Percentiles rank a stretch among this genome's conserved stretches.
Evolutionary conservation across 2,329 filamentous ascomycete species (phyloP).

Genomic region (Fusarium oxysporum): DNA sequence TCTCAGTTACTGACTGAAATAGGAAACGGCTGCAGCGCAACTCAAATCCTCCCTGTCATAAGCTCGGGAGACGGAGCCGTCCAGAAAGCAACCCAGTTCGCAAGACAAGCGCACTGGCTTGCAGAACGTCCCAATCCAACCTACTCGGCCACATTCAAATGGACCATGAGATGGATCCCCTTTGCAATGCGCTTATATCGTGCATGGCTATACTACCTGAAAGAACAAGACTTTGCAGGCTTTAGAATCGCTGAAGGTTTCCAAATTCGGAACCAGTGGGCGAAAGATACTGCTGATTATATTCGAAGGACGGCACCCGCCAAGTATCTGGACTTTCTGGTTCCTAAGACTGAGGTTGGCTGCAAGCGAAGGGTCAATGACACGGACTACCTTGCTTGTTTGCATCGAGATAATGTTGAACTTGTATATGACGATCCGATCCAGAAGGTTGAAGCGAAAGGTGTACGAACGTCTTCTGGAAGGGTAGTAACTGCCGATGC

Average conservation of each 20-base stretch:
- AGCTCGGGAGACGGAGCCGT: slow-evolving; percentile 43
- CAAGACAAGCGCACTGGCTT: slow-evolving; percentile 63
- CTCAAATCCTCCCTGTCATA: slow-evolving; percentile 42
- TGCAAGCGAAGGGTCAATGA: slow-evolving; percentile 53
- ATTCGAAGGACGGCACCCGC: slow-evolving; percentile 43
- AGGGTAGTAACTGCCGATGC: slow-evolving; percentile 42
- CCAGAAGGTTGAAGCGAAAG: slow-evolving; percentile 16
- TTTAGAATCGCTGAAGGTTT: slow-evolving; percentile 34
- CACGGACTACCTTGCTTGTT: slow-evolving; percentile 47
- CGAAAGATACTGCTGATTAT: slow-evolving; percentile 38
- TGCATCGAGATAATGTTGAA: slow-evolving; percentile 48
- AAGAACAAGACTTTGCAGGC: slow-evolving; percentile 39
- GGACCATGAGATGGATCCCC: slow-evolving; percentile 42
- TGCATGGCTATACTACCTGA: slow-evolving; percentile 34
- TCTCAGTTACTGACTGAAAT: fast-evolving
- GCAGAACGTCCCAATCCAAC: slow-evolving; percentile 37
- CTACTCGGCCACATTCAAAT: slow-evolving; percentile 41
- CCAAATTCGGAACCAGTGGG: slow-evolving; percentile 30
- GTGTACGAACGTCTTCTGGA: slow-evolving; percentile 34
- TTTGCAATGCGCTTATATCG: slow-evolving; percentile 37
- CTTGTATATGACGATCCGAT: slow-evolving; percentile 41
- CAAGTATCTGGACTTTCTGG: slow-evolving; percentile 47
- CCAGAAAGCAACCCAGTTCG: slow-evolving; percentile 59
- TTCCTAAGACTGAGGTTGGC: slow-evolving; percentile 50
- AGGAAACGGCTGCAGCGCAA: slow-evolving; percentile 48